A percentile compares a stretch with the other conserved stretches of the same genome.
phyloP scores from a whole-genome alignment of 2,329 filamentous ascomycete genomes.

The Aspergillus hortae region DNA sequence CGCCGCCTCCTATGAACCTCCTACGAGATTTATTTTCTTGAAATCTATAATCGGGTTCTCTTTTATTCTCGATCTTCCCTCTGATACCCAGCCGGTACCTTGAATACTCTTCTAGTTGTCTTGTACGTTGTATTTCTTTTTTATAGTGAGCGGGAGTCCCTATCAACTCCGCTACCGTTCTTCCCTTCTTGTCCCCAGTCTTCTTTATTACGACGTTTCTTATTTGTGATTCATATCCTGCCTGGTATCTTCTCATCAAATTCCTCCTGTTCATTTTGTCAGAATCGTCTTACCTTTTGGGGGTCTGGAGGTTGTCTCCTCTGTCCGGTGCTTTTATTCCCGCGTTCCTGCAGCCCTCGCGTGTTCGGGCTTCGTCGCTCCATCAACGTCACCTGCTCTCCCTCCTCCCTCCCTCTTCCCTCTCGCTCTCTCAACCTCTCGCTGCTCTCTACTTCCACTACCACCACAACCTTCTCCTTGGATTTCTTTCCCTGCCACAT shows the following conservation, averaged over 20 bases:
- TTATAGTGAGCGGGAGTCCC: neutral
- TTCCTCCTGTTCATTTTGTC: constrained; percentile 5
- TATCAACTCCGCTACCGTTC: neutral
- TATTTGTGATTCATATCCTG: neutral
- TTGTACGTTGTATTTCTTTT: neutral
- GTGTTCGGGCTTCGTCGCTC: constrained; percentile 30
- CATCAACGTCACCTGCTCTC: constrained; percentile 31
- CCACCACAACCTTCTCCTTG: constrained; percentile 10
- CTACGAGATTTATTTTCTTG: no score
- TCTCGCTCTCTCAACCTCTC: neutral
- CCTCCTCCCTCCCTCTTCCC: constrained; percentile 18
- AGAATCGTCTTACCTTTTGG: constrained; percentile 15
- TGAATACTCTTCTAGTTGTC: no score
- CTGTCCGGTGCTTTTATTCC: constrained; percentile 22
- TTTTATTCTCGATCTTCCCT: no score
- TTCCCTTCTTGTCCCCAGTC: neutral
- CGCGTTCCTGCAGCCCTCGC: constrained; percentile 29
- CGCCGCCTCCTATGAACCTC: no score
- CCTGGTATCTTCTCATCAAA: neutral
- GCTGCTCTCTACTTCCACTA: constrained; percentile 1
- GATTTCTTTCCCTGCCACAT: constrained; percentile 14
- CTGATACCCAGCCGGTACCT: no score
- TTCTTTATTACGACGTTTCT: neutral
- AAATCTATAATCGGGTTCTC: no score
- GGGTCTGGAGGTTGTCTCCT: constrained; percentile 14